These are phyloP conservation scores for Ramichloridium luteum DNA, from an alignment of 2,329 filamentous ascomycete species.

Conservation along the genomic window DNA sequence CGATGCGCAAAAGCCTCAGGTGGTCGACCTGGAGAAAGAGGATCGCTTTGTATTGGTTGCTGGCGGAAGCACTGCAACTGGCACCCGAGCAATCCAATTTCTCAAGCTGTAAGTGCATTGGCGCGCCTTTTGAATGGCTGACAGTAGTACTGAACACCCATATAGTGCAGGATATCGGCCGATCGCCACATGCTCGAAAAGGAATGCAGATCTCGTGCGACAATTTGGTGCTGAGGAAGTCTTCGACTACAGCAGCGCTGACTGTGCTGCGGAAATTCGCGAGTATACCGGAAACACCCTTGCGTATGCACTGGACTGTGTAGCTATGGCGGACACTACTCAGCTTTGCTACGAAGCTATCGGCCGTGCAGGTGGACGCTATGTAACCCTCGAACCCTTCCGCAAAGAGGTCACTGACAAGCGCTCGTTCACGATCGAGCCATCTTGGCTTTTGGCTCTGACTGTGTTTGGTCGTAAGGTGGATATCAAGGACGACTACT, in stretches of 20 bases:
- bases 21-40: too few relatives aligned
- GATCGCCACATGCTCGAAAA: conserved; percentile 35
- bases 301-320: conserved; percentile 32
- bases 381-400: conserved; percentile 27
- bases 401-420: too few relatives aligned
- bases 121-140: background rate
- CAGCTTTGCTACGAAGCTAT: conserved; percentile 29
- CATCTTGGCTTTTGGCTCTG: too few relatives aligned
- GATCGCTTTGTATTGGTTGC: conserved; percentile 33
- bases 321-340: conserved; percentile 26
- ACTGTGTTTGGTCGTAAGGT: too few relatives aligned
- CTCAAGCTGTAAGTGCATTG: conserved; percentile 21
- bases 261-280: conserved; percentile 24
- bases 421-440: too few relatives aligned
- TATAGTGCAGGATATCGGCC: conserved; percentile 29
- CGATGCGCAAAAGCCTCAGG: too few relatives aligned
- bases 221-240: conserved; percentile 31
- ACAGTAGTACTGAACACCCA: background rate
- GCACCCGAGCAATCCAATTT: conserved; percentile 35
- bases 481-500: too few relatives aligned
- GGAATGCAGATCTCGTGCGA: conserved; percentile 32
- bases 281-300: conserved; percentile 29
- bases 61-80: conserved; percentile 34
- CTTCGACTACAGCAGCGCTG: conserved; percentile 34
- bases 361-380: conserved; percentile 29